Conservation (phyloP, 2,329 filamentous ascomycete species). For the Rosellinia necatrix region DNA sequence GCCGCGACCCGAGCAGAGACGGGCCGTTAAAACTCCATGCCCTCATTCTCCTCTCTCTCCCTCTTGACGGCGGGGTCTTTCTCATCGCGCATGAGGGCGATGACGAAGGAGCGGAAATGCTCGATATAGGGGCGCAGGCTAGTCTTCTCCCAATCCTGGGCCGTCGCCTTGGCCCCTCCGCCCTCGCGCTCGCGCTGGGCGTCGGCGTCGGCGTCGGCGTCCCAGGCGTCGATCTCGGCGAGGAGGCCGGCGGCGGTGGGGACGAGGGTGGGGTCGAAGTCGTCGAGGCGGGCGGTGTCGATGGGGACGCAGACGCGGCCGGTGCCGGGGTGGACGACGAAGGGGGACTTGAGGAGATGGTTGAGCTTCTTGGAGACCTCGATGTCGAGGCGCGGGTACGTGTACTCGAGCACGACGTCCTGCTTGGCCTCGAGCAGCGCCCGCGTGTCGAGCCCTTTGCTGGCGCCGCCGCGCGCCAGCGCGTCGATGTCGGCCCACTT, state of each 20-base stretch:
- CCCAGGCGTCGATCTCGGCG: conserved; percentile 82
- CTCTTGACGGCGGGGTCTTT: conserved; percentile 59
- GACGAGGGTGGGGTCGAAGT: conserved; percentile 86
- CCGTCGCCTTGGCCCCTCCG: conserved; percentile 34
- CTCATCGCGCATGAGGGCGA: conserved; percentile 77
- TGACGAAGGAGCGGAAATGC: conserved; percentile 82
- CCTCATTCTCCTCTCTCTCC: conserved; percentile 56
- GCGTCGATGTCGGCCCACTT: conserved; percentile 97
- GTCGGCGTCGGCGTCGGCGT: conserved; percentile 31
- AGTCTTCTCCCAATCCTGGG: conserved; percentile 96
- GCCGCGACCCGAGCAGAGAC: too few relatives aligned
- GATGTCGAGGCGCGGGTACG: conserved; percentile 94
- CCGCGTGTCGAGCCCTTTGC: conserved; percentile 71
- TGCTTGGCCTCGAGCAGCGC: conserved; percentile 88
- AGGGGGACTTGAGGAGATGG: conserved; percentile 95
- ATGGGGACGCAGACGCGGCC: conserved; percentile 96
- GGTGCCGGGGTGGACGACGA: conserved; percentile 94
- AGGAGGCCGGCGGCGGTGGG: conserved; percentile 85
- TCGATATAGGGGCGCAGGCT: conserved; percentile 92
- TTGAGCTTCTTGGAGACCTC: conserved; percentile 98
- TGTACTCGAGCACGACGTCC: conserved; percentile 95
- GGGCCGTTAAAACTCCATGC: conserved; percentile 63
- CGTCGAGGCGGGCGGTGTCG: conserved; percentile 71
- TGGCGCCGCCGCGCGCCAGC: conserved; percentile 76
- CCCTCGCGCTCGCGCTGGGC: not conserved